These are phyloP conservation scores for Triticum timopheevii DNA, from an alignment of 176 grass and related monocot genomes.

Conservation along the genomic window DNA sequence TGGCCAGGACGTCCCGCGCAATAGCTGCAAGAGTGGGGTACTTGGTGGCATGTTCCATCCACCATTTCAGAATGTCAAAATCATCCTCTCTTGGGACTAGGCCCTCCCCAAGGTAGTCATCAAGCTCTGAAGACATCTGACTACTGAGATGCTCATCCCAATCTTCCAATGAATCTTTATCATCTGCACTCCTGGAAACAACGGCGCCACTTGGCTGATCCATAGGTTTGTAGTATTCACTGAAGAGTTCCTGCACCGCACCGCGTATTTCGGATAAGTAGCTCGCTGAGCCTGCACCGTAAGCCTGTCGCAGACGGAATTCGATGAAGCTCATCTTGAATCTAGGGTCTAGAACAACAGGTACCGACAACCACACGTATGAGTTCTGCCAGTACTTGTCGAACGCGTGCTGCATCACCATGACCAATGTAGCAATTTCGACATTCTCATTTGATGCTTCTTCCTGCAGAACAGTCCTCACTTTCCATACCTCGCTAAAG, in stretches of 20 bases:
- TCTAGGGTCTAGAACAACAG: constrained; percentile 56
- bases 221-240: constrained; percentile 30
- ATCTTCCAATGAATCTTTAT: constrained; percentile 44
- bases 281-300: constrained; percentile 26
- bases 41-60: constrained; percentile 50
- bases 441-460: constrained; percentile 33
- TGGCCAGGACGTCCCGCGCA: constrained; percentile 34
- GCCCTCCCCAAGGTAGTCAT: constrained; percentile 45
- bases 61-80: constrained; percentile 55
- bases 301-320: constrained; percentile 48
- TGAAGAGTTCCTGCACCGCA: constrained; percentile 37
- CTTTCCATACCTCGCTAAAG: constrained; percentile 56
- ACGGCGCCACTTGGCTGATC: not conserved
- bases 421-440: constrained; percentile 25
- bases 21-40: constrained; percentile 42
- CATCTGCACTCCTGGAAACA: not conserved
- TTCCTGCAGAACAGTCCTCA: constrained; percentile 46
- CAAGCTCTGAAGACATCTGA: constrained; percentile 40
- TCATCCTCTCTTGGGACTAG: constrained; percentile 53
- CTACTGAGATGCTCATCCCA: constrained; percentile 50
- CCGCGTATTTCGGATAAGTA: constrained; percentile 33
- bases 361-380: constrained; percentile 47
- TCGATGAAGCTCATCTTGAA: constrained; percentile 57
- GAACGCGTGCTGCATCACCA: constrained; percentile 31
- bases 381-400: constrained; percentile 41